Conservation (phyloP, 805 yeast genomes). For the Teunomyces stri region DNA sequence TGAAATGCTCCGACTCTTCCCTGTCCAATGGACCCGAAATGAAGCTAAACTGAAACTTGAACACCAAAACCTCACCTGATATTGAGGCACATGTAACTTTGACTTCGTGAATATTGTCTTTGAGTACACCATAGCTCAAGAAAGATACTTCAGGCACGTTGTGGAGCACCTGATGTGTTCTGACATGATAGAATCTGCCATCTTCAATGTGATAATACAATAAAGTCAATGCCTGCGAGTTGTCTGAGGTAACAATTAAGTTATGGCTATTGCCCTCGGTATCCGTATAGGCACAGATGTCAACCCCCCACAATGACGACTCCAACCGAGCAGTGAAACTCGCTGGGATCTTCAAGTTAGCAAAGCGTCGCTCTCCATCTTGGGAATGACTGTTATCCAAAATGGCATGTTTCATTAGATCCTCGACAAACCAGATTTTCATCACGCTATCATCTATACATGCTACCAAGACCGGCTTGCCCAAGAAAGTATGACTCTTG, state of each 20-base stretch:
- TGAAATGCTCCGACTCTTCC: constrained; percentile 11
- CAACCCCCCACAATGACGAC: constrained; percentile 65
- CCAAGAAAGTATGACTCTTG: constrained; percentile 33
- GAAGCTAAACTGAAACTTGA: constrained; percentile 31
- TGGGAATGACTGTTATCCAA: neutral
- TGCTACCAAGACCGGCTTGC: constrained; percentile 43
- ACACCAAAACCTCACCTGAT: constrained; percentile 43
- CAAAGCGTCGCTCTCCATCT: constrained; percentile 12
- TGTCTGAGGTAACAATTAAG: constrained; percentile 52
- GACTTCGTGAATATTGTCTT: constrained; percentile 23
- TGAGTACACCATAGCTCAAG: constrained; percentile 18
- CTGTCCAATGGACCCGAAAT: constrained; percentile 25
- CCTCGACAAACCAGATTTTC: constrained; percentile 29
- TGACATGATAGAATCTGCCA: constrained; percentile 27
- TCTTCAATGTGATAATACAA: constrained; percentile 32
- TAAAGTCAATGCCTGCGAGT: constrained; percentile 45
- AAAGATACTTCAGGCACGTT: constrained; percentile 56
- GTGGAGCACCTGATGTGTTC: constrained; percentile 45
- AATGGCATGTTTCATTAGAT: neutral
- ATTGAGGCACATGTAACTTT: constrained; percentile 42
- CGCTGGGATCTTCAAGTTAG: constrained; percentile 20
- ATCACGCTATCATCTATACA: constrained; percentile 57
- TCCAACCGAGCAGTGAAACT: constrained; percentile 31
- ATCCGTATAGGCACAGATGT: constrained; percentile 24
- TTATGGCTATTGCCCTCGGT: constrained; percentile 19